Base-by-base conservation (phyloP, 2,329 filamentous ascomycete genomes). In the Lachnellula arida region DNA sequence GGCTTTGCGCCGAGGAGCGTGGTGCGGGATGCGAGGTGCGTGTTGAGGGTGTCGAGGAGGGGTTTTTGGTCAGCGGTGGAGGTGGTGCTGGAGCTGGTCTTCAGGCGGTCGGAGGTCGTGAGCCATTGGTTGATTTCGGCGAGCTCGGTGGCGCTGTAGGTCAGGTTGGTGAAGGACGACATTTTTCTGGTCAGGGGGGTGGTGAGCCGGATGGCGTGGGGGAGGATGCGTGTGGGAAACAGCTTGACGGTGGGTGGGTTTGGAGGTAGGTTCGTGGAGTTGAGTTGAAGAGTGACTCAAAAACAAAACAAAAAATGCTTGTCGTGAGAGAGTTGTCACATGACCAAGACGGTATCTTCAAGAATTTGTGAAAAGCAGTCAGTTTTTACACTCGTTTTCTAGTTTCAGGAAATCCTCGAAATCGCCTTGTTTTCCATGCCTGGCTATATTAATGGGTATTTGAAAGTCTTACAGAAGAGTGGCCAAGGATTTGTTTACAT, bases 111-210 rank as follows among this genome's bases (percentile, higher is more conserved):
- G 43, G 89, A 84, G 46, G 88, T 89, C 68, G 84, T 86, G 69
- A 93, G 81, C 92, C 92, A 97, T 78, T 94, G 87, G 74, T 87
- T 85, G 72, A 96, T 88, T 76, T 96, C 91, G 17, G 88, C 82
- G 75, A 92, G 86, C 76, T 97, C 92, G 63, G 84, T 81, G 66
- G 86, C 78, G 60, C 84, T 84, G 78, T 94, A 96, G 66, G 82
- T 85, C 70, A 82, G 81, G 61, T 81, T 75, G 62, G 82, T 78
- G 75, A 91, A 84, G 68, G 81, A 75, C 52, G 82, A 77, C 81
- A 93, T 88, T 70, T 79, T 82, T 72, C 79, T 73, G 58, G 75
- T 77, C 61, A 76, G 71, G 64, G 76, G 68, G 60, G 71, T 69
- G 62, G 67, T 65, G 42, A 57, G 65, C 65, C 67, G 52, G 25